Evolutionary conservation across 768 basidiomycete genomes (phyloP).

Genomic region (Phallus indusiatus): DNA sequence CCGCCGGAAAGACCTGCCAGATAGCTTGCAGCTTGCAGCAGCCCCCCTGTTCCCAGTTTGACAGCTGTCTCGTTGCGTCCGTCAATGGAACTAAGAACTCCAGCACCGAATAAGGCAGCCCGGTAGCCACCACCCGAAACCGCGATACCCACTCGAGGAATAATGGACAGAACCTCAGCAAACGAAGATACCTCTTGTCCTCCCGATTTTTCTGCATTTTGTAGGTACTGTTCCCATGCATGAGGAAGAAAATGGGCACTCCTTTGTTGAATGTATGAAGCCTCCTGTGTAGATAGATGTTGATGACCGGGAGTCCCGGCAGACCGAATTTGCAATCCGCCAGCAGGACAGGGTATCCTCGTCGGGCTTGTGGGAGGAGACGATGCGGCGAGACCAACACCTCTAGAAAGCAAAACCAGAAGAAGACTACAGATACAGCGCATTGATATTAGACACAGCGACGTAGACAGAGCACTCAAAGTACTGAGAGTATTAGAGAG

Average conservation of each 20-base stretch:
- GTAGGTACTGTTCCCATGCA: conserved; percentile 32
- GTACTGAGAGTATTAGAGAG: no score
- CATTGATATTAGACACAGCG: not conserved
- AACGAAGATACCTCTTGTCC: not conserved
- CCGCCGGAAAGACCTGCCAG: conserved; percentile 42
- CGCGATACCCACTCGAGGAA: conserved; percentile 38
- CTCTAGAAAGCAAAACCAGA: not conserved
- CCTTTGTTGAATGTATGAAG: conserved; percentile 27
- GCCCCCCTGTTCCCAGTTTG: conserved; percentile 35
- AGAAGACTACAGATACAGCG: not conserved
- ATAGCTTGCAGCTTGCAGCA: conserved; percentile 46
- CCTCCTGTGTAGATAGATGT: conserved; percentile 27
- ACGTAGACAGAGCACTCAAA: no score
- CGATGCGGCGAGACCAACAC: not conserved
- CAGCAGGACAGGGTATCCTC: conserved; percentile 5
- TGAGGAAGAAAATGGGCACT: conserved; percentile 26
- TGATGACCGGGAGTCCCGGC: conserved; percentile 16
- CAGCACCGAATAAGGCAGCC: conserved; percentile 46
- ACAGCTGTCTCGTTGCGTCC: conserved; percentile 35
- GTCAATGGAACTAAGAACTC: conserved; percentile 40
- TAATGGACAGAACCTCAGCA: not conserved
- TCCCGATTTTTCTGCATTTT: conserved; percentile 26
- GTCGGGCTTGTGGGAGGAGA: not conserved
- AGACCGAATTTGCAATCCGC: conserved; percentile 1
- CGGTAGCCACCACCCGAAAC: conserved; percentile 49